Percentiles rank a stretch among this genome's conserved stretches.
Conservation (phyloP, 352 stramenopile genomes). For the Pythium diclinum region DNA sequence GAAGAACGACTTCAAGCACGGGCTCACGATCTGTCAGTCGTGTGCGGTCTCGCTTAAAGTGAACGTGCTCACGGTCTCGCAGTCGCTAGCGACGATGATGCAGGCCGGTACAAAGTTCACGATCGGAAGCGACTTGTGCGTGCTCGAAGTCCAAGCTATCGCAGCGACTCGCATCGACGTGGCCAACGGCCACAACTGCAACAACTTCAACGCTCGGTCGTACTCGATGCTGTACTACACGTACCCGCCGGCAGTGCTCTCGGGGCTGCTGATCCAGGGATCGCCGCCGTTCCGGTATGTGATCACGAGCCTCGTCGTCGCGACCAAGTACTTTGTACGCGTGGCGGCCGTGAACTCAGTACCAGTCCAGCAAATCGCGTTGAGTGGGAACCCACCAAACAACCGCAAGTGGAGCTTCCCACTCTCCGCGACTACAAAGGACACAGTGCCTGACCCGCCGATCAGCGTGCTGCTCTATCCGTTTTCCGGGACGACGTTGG, state of each 20-base stretch:
- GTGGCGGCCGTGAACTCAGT: slow-evolving; percentile 91
- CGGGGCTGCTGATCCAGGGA: slow-evolving; percentile 57
- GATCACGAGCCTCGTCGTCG: slow-evolving; percentile 61
- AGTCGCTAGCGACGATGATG: slow-evolving; percentile 31
- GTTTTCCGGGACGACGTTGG: slow-evolving; percentile 56
- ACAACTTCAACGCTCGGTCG: slow-evolving; percentile 40
- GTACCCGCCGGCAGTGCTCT: slow-evolving; percentile 44
- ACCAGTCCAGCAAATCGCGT: slow-evolving; percentile 76
- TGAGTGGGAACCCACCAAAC: slow-evolving; percentile 70
- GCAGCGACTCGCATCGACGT: slow-evolving; percentile 26
- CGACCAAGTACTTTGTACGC: slow-evolving; percentile 88
- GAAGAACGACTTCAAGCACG: slow-evolving; percentile 61
- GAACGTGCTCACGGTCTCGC: slow-evolving; percentile 37
- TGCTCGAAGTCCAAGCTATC: slow-evolving; percentile 33
- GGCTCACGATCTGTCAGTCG: slow-evolving; percentile 38
- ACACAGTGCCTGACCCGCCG: slow-evolving; percentile 81
- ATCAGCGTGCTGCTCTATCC: slow-evolving; percentile 54
- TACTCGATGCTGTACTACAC: slow-evolving; percentile 68
- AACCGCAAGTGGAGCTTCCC: slow-evolving; percentile 92
- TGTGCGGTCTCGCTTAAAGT: slow-evolving; percentile 48
- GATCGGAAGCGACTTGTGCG: slow-evolving; percentile 47
- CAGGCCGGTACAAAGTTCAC: slow-evolving; percentile 43
- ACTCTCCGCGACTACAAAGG: slow-evolving; percentile 63
- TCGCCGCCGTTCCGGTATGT: slow-evolving; percentile 80
- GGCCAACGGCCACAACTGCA: slow-evolving; percentile 29